Evolutionary conservation across 257 asterid genomes (phyloP).

Genomic region (Voacanga thouarsii): DNA sequence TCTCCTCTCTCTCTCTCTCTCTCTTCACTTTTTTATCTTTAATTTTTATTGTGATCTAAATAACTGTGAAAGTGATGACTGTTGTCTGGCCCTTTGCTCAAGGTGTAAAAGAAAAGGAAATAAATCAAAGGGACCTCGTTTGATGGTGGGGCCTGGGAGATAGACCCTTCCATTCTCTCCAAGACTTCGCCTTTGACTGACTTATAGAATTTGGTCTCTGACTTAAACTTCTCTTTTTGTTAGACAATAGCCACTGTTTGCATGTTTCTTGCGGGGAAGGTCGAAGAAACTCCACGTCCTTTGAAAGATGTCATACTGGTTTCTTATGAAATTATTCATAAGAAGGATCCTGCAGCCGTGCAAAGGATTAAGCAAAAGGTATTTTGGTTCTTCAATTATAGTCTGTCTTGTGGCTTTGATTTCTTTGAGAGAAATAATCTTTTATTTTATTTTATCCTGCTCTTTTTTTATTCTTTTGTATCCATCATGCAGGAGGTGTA

Average conservation of each 20-base stretch:
- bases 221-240: conserved; percentile 14
- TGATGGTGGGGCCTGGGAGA: not conserved
- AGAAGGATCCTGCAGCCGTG: conserved; percentile 67
- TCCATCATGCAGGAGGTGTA: conserved; percentile 72
- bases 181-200: not conserved
- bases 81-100: not conserved
- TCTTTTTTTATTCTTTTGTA: not conserved
- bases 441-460: not conserved
- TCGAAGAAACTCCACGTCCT: conserved; percentile 99
- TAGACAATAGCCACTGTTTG: conserved; percentile 95
- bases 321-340: conserved; percentile 86
- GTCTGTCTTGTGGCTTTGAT: conserved; percentile 11
- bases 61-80: not conserved
- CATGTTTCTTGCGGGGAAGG: conserved; percentile 99
- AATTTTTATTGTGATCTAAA: not conserved
- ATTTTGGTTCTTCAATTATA: conserved; percentile 8
- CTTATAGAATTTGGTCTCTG: not conserved
- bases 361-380: conserved; percentile 95
- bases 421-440: not conserved
- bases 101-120: not conserved
- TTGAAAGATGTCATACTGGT: conserved; percentile 85
- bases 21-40: not conserved
- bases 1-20: not conserved
- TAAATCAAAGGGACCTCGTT: not conserved
- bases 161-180: not conserved